Evolutionary conservation across 805 yeast species (phyloP).

Genomic region (Candida ponderosae): DNA sequence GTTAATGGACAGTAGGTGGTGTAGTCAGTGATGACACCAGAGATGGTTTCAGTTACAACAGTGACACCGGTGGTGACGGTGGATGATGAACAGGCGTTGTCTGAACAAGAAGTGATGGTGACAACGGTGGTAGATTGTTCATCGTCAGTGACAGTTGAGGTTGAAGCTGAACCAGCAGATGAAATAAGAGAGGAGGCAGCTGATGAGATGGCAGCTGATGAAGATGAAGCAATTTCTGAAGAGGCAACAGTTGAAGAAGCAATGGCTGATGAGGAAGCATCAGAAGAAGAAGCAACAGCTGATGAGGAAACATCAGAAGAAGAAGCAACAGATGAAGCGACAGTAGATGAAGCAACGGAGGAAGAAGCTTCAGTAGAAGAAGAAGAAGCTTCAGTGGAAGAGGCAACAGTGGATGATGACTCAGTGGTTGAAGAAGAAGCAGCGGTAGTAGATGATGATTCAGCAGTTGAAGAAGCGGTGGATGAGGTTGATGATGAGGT

Average conservation of each 20-base stretch:
- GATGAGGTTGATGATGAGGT: constrained; percentile 4
- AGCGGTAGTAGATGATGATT: not conserved
- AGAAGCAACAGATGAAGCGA: too few species aligned
- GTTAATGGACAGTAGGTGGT: constrained; percentile 31
- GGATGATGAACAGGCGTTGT: constrained; percentile 18
- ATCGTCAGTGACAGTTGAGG: not conserved
- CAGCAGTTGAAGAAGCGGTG: not conserved
- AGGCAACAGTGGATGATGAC: not conserved
- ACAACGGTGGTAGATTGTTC: constrained; percentile 5
- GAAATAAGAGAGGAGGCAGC: constrained; percentile 9
- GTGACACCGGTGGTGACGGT: constrained; percentile 17
- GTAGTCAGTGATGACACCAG: constrained; percentile 20
- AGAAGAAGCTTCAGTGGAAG: too few species aligned
- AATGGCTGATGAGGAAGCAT: not conserved
- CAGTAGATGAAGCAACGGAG: too few species aligned
- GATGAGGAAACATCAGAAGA: not conserved
- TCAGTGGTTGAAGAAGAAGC: too few species aligned
- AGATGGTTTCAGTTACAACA: constrained; percentile 16
- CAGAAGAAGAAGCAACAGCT: not conserved
- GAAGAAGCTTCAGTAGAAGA: too few species aligned
- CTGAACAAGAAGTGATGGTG: constrained; percentile 10
- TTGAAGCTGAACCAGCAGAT: constrained; percentile 1
- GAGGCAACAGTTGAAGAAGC: not conserved
- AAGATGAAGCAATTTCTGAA: not conserved
- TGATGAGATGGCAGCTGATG: constrained; percentile 12